phyloP scores from a whole-genome alignment of 257 asterid genomes.

The Solanum boliviense region DNA sequence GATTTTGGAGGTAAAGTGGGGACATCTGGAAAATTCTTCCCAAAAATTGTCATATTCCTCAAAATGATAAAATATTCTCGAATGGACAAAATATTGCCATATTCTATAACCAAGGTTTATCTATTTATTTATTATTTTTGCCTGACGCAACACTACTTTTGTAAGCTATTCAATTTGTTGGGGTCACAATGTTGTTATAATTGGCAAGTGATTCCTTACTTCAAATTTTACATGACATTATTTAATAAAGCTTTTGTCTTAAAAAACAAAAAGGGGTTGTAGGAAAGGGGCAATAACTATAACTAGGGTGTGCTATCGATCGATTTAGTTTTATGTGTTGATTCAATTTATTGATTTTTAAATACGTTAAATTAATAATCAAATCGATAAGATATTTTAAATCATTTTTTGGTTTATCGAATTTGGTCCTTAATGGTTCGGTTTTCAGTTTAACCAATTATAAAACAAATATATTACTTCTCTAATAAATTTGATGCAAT shows the following conservation, averaged over 20 bases:
- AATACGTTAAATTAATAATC: fast-evolving
- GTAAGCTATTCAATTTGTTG: neutral
- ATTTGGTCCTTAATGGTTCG: no score
- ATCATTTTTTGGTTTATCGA: no score
- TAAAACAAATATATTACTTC: no score
- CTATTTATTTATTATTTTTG: neutral
- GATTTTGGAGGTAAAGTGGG: neutral
- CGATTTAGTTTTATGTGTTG: no score
- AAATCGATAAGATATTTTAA: no score
- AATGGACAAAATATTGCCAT: neutral
- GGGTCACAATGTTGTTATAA: neutral
- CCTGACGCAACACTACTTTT: neutral
- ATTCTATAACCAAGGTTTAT: neutral
- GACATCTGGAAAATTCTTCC: neutral
- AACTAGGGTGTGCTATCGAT: no score
- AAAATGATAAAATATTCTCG: neutral
- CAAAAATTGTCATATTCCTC: neutral
- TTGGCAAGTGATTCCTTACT: neutral
- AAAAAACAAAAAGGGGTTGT: neutral
- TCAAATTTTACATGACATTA: neutral
- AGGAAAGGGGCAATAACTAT: neutral
- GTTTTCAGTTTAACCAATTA: no score
- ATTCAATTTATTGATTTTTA: no score
- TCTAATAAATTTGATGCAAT: no score
- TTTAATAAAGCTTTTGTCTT: no score